Evolutionary conservation across 768 basidiomycete genomes (phyloP).

Genomic region (Pisolithus albus): DNA sequence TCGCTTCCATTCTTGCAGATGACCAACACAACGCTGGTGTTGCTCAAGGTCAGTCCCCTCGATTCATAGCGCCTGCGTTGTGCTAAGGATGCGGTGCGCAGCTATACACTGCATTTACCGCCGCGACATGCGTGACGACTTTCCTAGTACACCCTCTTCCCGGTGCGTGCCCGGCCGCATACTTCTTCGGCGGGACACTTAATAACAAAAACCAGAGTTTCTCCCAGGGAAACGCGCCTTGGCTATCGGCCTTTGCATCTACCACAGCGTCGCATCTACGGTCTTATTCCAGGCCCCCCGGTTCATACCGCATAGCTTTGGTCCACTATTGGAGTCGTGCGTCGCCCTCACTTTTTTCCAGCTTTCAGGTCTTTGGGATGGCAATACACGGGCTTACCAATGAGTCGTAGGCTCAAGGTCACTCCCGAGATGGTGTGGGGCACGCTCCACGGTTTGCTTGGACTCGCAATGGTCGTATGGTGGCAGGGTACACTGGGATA

Average conservation of each 20-base stretch:
- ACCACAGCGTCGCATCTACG: constrained; percentile 69
- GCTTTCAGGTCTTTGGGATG: background rate
- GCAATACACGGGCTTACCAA: background rate
- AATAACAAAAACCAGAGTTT: constrained; percentile 45
- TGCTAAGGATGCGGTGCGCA: constrained; percentile 19
- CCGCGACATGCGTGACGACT: constrained; percentile 53
- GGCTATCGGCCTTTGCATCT: constrained; percentile 68
- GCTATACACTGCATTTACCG: constrained; percentile 62
- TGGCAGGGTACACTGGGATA: constrained; percentile 71
- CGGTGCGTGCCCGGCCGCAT: constrained; percentile 37
- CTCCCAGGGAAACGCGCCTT: constrained; percentile 80
- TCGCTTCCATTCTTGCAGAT: constrained; percentile 70
- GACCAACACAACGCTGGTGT: constrained; percentile 72
- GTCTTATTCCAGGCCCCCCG: constrained; percentile 70
- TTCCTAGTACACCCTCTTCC: constrained; percentile 67
- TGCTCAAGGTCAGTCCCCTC: constrained; percentile 56
- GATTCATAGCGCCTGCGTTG: background rate
- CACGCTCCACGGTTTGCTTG: constrained; percentile 60
- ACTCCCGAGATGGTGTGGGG: constrained; percentile 77
- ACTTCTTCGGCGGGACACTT: background rate
- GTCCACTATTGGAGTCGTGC: constrained; percentile 51
- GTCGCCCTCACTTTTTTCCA: constrained; percentile 21
- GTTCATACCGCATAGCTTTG: constrained; percentile 72
- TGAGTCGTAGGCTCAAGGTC: constrained; percentile 40
- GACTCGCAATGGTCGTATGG: constrained; percentile 69